Base-by-base conservation (phyloP, 169 alveolate species). In the Eimeria sp. region DNA sequence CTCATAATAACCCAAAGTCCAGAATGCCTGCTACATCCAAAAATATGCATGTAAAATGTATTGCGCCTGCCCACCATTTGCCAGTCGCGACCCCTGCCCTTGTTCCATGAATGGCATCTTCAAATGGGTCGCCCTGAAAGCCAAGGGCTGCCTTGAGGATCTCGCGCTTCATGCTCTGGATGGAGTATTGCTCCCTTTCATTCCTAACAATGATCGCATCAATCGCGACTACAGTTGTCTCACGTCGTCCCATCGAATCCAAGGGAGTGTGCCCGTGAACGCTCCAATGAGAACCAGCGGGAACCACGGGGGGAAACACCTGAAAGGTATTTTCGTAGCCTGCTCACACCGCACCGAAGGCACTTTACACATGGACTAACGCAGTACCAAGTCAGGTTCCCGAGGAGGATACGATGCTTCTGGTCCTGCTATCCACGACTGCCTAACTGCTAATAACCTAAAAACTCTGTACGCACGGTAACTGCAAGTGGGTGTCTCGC, bases 111-210 rank as follows among this genome's bases (percentile, higher is more conserved):
- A 77, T 58, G 46, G 33, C 62, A 30, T 43, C 83, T 40, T 90
- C 95, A 52, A 33, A 90, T 20, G 95, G 95, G 95, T 90, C 95
- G 10, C 95, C 95, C 62, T 90, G 83, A 56, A 90, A 90, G 78
- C 95, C 95, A 18, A 90, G 66, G 18, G 80, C 82, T 18, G 95
- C 95, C 72, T 90, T 90, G 40, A 90, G 56, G 72, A 90, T 30
- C 83, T 90, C 95, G 25, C 95, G 37, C 60, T 90, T 40, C 90
- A 90, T 66, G 64, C 13, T 74, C 27, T 37, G 68, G 43, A 9
- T 52, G 9, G 76, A 37, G 77, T 58, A 90, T 37, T 90, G 95
- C 72, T 74, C 56, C 62, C 66, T 78, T 14, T 46, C 68, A 30
- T 78, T 78, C 66, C 30, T 46, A 52, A 78, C 88, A n/a, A 78